Evolutionary conservation across 2,329 filamentous ascomycete species (phyloP).

Genomic region (Penicillium brevicompactum): DNA sequence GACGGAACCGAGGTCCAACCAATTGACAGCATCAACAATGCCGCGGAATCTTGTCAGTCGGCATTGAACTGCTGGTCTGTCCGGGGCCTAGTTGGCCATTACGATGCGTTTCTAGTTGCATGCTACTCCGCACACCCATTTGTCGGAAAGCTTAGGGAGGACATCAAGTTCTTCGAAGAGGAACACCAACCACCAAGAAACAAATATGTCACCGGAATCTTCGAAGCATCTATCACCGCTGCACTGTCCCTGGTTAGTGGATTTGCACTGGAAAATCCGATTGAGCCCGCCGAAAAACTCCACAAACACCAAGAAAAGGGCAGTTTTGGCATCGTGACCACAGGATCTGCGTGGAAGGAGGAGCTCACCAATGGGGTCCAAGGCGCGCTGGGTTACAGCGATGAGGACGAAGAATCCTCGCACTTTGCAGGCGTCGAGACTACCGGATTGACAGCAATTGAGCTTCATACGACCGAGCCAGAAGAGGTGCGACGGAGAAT

Average conservation of each 20-base stretch:
- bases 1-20: conserved; percentile 45
- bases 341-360: conserved; percentile 78
- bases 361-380: conserved; percentile 69
- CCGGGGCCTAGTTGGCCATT: conserved; percentile 43
- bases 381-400: conserved; percentile 59
- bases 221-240: conserved; percentile 76
- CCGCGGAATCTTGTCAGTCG: conserved; percentile 66
- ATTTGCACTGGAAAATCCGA: conserved; percentile 30
- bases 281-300: conserved; percentile 14
- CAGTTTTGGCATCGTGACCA: conserved; percentile 84
- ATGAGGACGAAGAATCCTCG: conserved; percentile 32
- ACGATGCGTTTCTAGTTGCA: conserved; percentile 81
- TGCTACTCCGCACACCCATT: conserved; percentile 87
- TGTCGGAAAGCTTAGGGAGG: conserved; percentile 61
- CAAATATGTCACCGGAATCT: conserved; percentile 75
- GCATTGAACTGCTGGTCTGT: conserved; percentile 63
- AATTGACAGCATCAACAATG: conserved; percentile 77
- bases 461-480: conserved; percentile 71
- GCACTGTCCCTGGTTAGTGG: conserved; percentile 59
- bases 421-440: conserved; percentile 80
- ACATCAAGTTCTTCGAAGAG: conserved; percentile 34
- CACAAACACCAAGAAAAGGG: conserved; percentile 43
- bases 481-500: conserved; percentile 68
- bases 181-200: conserved; percentile 23
- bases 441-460: conserved; percentile 76